Conservation (phyloP, 75 land plant genomes). For the Gnetum montanum region DNA sequence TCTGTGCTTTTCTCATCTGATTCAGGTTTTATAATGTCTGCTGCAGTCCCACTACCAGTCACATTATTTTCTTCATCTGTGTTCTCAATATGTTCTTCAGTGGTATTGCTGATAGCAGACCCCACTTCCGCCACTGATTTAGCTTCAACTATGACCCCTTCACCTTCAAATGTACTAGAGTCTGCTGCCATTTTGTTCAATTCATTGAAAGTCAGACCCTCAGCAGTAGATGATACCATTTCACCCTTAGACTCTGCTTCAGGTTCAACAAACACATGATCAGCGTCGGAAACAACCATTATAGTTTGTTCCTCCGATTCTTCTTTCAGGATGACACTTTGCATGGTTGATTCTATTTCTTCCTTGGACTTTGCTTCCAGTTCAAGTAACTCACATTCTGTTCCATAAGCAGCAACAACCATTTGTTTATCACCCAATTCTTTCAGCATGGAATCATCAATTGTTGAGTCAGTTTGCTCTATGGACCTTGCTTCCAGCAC, state of each 20-base stretch:
- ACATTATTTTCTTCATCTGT: background rate
- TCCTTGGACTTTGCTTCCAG: slow-evolving; percentile 8
- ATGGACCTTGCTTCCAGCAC: background rate
- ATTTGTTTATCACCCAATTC: background rate
- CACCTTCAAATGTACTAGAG: too few species aligned
- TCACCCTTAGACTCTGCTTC: too few species aligned
- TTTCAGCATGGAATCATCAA: background rate
- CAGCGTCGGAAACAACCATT: too few species aligned
- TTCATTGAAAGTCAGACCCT: background rate
- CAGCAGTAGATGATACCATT: background rate
- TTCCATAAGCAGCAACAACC: background rate
- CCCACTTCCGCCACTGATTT: background rate
- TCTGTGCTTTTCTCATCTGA: too few species aligned
- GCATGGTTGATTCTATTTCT: slow-evolving; percentile 1
- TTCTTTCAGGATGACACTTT: background rate
- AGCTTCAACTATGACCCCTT: background rate
- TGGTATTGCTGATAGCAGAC: background rate
- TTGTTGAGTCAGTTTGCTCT: slow-evolving; percentile 4
- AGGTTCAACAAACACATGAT: too few species aligned
- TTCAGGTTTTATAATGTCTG: too few species aligned
- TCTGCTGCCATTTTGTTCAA: too few species aligned
- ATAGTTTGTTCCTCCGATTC: background rate
- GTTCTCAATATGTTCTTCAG: too few species aligned
- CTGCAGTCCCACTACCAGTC: too few species aligned
- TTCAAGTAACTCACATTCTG: background rate